phyloP scores from a whole-genome alignment of 495 filamentous ascomycete species.

The Aspergillus olivimuriae region DNA sequence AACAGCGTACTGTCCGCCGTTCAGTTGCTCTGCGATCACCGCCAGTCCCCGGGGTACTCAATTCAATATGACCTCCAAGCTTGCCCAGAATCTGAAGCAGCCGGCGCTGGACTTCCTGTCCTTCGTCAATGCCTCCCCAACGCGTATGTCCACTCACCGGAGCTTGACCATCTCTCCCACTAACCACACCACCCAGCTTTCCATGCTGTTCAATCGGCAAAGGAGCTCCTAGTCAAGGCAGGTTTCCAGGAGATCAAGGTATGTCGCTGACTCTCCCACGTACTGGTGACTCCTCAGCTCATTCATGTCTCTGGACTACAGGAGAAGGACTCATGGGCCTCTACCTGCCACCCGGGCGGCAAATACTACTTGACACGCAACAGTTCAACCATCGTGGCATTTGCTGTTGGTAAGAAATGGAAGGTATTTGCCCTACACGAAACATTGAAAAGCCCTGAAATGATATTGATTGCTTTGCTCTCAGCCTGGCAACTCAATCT shows the following conservation, averaged over 20 bases:
- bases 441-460: background rate
- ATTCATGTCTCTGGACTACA: slow-evolving; percentile 22
- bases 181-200: slow-evolving; percentile 59
- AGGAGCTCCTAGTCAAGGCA: slow-evolving; percentile 65
- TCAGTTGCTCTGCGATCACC: slow-evolving; percentile 1
- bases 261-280: too few relatives aligned
- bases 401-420: slow-evolving; percentile 90
- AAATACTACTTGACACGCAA: slow-evolving; percentile 97
- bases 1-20: background rate
- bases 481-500: slow-evolving; percentile 87
- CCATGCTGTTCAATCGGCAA: slow-evolving; percentile 80
- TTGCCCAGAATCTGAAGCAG: slow-evolving; percentile 42
- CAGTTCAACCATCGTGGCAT: slow-evolving; percentile 87
- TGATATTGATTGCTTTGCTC: background rate
- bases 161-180: background rate
- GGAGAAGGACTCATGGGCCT: slow-evolving; percentile 86
- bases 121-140: slow-evolving; percentile 92
- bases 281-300: too few relatives aligned
- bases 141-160: slow-evolving; percentile 51
- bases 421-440: slow-evolving; percentile 37
- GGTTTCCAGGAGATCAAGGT: slow-evolving; percentile 82
- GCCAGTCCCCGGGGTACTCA: slow-evolving; percentile 17
- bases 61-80: slow-evolving; percentile 47
- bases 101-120: slow-evolving; percentile 78
- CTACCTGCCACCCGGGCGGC: slow-evolving; percentile 73